Conservation (phyloP, 2,329 filamentous ascomycete genomes). For the Aspergillus clavatus region DNA sequence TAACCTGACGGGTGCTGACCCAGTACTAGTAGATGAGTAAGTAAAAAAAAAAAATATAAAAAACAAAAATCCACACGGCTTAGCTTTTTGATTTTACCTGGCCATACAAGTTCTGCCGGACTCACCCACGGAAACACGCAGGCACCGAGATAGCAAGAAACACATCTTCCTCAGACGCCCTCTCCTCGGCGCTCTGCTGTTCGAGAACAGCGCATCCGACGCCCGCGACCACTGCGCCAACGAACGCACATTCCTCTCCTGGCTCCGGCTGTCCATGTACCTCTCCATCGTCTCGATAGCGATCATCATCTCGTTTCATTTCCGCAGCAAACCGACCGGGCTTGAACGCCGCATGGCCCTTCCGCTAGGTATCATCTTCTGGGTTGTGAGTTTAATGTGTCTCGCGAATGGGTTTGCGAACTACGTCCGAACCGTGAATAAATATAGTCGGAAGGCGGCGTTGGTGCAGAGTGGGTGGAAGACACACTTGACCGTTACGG, state of each 20-base stretch:
- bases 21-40: slow-evolving; percentile 49
- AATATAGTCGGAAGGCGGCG: slow-evolving; percentile 72
- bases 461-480: slow-evolving; percentile 92
- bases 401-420: slow-evolving; percentile 74
- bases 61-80: too few relatives aligned
- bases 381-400: slow-evolving; percentile 73
- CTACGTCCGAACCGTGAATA: slow-evolving; percentile 77
- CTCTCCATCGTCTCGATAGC: slow-evolving; percentile 86
- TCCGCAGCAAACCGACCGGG: slow-evolving; percentile 65
- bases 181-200: slow-evolving; percentile 56
- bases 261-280: slow-evolving; percentile 82
- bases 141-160: slow-evolving; percentile 27
- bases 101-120: too few relatives aligned
- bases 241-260: slow-evolving; percentile 76
- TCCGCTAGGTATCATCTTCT: slow-evolving; percentile 84
- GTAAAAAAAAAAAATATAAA: too few relatives aligned
- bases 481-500: slow-evolving; percentile 68
- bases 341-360: slow-evolving; percentile 72
- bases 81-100: slow-evolving; percentile 1
- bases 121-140: too few relatives aligned
- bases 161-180: slow-evolving; percentile 52
- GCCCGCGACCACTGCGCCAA: slow-evolving; percentile 63
- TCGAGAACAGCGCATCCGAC: slow-evolving; percentile 63
- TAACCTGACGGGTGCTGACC: slow-evolving; percentile 45
- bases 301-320: slow-evolving; percentile 88